These are phyloP conservation scores for Colletotrichum sojae DNA, from an alignment of 2,329 filamentous ascomycete species.

Conservation along the genomic window DNA sequence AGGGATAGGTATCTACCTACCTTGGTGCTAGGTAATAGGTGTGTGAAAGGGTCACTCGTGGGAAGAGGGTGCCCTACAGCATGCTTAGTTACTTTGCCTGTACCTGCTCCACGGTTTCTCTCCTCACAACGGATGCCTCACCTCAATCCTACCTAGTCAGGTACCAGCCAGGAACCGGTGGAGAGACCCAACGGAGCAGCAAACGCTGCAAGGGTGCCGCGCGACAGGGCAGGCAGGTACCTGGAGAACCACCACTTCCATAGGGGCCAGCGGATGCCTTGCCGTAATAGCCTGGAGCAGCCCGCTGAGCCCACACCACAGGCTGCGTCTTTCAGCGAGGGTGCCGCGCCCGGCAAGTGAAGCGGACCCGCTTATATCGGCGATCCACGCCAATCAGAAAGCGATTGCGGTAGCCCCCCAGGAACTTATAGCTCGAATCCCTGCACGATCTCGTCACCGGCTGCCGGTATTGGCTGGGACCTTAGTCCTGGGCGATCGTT, in stretches of 20 bases:
- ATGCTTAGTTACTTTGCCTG: too few relatives aligned
- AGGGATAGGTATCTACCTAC: too few relatives aligned
- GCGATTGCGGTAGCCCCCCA: slow-evolving; percentile 35
- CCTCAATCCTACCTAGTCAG: neutral
- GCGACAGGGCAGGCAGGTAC: slow-evolving; percentile 12
- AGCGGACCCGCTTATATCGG: neutral
- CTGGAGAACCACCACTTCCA: slow-evolving; percentile 9
- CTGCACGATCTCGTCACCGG: slow-evolving; percentile 40
- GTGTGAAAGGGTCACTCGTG: too few relatives aligned
- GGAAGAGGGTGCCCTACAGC: too few relatives aligned
- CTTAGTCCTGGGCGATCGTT: slow-evolving; percentile 29
- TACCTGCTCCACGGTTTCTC: too few relatives aligned
- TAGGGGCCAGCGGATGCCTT: slow-evolving; percentile 2
- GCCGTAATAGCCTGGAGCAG: neutral
- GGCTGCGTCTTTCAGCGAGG: slow-evolving; percentile 22
- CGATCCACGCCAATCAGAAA: slow-evolving; percentile 14
- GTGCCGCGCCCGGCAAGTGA: neutral
- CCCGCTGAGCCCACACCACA: slow-evolving; percentile 19
- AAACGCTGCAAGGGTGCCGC: slow-evolving; percentile 2
- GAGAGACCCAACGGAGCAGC: slow-evolving; percentile 3
- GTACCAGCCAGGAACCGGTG: slow-evolving; percentile 16
- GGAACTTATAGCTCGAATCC: slow-evolving; percentile 41
- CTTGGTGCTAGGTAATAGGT: too few relatives aligned
- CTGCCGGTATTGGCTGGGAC: slow-evolving; percentile 38
- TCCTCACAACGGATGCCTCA: too few relatives aligned